These are phyloP conservation scores for Colletotrichum aenigma DNA, from an alignment of 2,329 filamentous ascomycete species.

Conservation along the genomic window DNA sequence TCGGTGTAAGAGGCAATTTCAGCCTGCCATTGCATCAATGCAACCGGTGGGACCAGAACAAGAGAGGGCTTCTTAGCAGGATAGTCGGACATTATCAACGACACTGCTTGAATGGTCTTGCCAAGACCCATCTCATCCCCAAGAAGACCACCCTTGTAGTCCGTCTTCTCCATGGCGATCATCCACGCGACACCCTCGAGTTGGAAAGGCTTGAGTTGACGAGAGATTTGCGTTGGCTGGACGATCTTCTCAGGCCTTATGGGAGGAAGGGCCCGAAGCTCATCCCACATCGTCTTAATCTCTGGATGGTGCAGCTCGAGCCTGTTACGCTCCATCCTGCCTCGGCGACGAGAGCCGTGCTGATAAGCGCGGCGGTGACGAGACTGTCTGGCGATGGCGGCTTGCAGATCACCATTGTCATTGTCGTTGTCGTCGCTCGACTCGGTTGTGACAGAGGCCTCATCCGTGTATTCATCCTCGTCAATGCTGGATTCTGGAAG, in stretches of 20 bases:
- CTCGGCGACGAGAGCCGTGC: slow-evolving; percentile 25
- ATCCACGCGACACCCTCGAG: slow-evolving; percentile 95
- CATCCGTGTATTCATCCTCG: background rate
- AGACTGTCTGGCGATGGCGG: slow-evolving; percentile 21
- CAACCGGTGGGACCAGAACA: slow-evolving; percentile 90
- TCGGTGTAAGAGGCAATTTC: slow-evolving; percentile 85
- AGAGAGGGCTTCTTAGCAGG: slow-evolving; percentile 79
- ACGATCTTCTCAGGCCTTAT: slow-evolving; percentile 66
- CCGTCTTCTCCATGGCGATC: slow-evolving; percentile 82
- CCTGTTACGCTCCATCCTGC: slow-evolving; percentile 61
- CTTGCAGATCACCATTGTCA: background rate
- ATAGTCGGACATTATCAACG: slow-evolving; percentile 96
- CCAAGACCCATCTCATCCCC: slow-evolving; percentile 99
- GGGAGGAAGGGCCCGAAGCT: slow-evolving; percentile 70
- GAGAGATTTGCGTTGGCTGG: slow-evolving; percentile 79
- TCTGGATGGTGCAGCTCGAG: slow-evolving; percentile 80
- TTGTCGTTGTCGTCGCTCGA: background rate
- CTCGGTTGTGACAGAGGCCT: background rate
- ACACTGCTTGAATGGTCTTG: slow-evolving; percentile 98
- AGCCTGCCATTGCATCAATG: slow-evolving; percentile 92
- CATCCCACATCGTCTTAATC: slow-evolving; percentile 83
- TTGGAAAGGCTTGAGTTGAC: slow-evolving; percentile 90
- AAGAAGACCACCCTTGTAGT: slow-evolving; percentile 87
- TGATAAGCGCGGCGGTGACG: slow-evolving; percentile 37
- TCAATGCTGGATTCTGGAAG: background rate